Evolutionary conservation across 78 protist genomes (phyloP), one percentile per base, ranked within the genome.

Genomic region (Polysphondylium violaceum): DNA sequence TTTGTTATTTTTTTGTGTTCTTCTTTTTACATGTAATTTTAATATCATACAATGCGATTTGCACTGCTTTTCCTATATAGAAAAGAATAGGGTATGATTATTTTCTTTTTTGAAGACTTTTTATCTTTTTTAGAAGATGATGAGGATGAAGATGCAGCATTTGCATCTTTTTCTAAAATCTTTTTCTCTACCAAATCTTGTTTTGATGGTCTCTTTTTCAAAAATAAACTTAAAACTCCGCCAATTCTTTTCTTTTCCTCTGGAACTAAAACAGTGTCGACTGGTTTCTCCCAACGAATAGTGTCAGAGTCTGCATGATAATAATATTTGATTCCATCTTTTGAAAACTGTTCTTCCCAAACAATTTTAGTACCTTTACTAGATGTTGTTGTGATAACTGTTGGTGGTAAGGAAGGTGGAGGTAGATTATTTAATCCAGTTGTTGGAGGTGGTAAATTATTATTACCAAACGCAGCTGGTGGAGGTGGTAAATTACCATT

Each of bases 321-420:
- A 68, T 68, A 81, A 67, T 81, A 81, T 43, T 56, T 68, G 47
- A 29, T 81, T 29, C 89, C 89, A 27, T 81, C 89, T 16, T n/a
- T 60, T 68, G 89, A 56, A 1, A 8, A 27, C 14, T 36, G 25
- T 44, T 81, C 89, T 50, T 44, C 40, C 89, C 89, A 81, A 25
- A 36, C 29, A 23, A 40, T 36, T 1, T 33, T 41, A 67, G 16
- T 29, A 21, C 17, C n/a, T 17, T 36, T 56, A 14, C 63, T 53
- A 27, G 79, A 3, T 58, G 85, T 12, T 40, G 67, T n/a, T 7
- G 65, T 40, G 9, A 2, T 25, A 6, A 25, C 55, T 75, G 51
- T 21, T 33, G 69, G 9, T n/a, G 21, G 16, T 51, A 56, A 5
- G 50, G 88, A 40, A 27, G 91, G 58, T 69, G 71, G 47, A 14